A percentile compares a stretch with the other conserved stretches of the same genome.
These are phyloP conservation scores for Kwoniella sp. DNA, from an alignment of 768 basidiomycete species.

Conservation along the genomic window DNA sequence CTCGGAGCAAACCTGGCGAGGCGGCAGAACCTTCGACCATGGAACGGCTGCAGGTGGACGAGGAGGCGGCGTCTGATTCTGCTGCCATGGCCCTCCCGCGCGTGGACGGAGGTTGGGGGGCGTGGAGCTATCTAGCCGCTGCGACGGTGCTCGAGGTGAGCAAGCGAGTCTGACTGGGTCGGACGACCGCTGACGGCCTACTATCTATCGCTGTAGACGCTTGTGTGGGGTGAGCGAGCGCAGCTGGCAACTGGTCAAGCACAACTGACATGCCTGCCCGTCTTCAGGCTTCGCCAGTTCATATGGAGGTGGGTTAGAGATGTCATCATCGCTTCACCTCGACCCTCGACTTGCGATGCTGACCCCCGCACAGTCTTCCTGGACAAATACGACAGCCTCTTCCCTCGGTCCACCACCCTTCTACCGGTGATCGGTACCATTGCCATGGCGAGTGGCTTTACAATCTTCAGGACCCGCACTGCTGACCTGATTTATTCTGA, in stretches of 20 bases:
- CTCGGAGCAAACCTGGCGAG: no score
- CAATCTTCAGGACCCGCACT: no score
- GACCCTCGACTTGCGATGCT: neutral
- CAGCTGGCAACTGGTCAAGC: no score
- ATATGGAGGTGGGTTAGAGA: constrained; percentile 21
- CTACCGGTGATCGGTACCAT: constrained; percentile 25
- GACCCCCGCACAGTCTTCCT: constrained; percentile 19
- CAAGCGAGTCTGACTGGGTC: neutral
- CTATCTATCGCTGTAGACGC: neutral
- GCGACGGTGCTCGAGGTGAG: constrained; percentile 28
- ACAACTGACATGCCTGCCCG: no score
- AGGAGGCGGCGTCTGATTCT: no score
- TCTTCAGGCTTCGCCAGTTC: constrained; percentile 19
- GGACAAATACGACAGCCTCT: constrained; percentile 17
- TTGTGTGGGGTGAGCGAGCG: constrained; percentile 24
- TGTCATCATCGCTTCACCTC: neutral
- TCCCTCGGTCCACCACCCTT: constrained; percentile 7
- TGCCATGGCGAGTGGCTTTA: constrained; percentile 15
- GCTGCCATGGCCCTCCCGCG: constrained; percentile 23
- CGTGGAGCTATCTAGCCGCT: constrained; percentile 26
- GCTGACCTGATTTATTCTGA: neutral
- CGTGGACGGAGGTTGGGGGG: constrained; percentile 27
- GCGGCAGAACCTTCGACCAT: no score
- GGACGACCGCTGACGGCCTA: neutral
- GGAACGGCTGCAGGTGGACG: no score